Evolutionary conservation across 805 yeast species (phyloP), one percentile per base, ranked within the genome.

Genomic region (Teunomyces funiuensis): DNA sequence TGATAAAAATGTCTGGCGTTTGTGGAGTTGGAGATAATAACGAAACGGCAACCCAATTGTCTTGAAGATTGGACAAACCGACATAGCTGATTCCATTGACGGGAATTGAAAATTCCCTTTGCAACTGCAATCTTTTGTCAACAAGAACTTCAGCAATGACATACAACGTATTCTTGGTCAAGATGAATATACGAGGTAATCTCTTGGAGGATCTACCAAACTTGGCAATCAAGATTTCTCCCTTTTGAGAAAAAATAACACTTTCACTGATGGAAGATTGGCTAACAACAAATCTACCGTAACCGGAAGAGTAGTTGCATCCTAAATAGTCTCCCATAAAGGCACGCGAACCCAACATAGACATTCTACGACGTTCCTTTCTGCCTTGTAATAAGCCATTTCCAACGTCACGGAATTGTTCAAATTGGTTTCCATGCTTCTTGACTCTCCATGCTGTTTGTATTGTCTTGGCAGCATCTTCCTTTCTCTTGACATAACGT

Each of bases 301-400:
- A 58, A 62, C 86, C 87, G 5, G 71, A 52, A 17, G 76, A 60
- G 50, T 83, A 86, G 64, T 88, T 90, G 56, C 96, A 85, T 11
- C 82, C 87, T 46, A 93, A 66, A 54, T 93, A 93, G 61, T 93
- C 99, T n/a, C 98, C 99, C 82, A 85, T 77, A 52, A 78, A 95
- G 5, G 91, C 83, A 53, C 99, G 78, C 40, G 83, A 85, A 0
- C 98, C 98, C 30, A 89, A 63, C 57, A 93, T 68, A 19, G 96
- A 86, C 76, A 89, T 77, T 38, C 93, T 69, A 57, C 99, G 80
- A 66, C 99, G 85, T 60, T 93, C 93, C 57, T 93, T 93, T 54
- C 85, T 75, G 25, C 83, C 82, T 16, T 74, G 81, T 34, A 90
- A 69, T 25, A 89, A 61, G 14, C 74, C 73, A 25, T 82, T 82